These are phyloP conservation scores for Samsoniella hepiali DNA, from an alignment of 2,329 filamentous ascomycete genomes.

Conservation along the genomic window DNA sequence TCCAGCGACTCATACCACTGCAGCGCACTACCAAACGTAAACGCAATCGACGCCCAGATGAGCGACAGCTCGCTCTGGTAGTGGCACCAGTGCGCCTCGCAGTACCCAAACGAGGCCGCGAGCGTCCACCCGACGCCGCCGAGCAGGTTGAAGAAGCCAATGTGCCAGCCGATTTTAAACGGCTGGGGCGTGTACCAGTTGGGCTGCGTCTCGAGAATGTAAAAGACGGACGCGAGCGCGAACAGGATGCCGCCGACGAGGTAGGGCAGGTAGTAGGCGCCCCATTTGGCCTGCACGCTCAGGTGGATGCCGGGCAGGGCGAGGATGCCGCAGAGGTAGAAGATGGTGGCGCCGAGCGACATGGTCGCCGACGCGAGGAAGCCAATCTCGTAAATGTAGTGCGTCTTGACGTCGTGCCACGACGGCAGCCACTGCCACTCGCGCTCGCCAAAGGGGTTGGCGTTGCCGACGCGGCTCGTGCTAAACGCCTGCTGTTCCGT, in stretches of 20 bases:
- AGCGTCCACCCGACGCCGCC: constrained; percentile 60
- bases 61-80: constrained; percentile 41
- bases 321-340: constrained; percentile 62
- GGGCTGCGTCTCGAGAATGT: constrained; percentile 62
- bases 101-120: constrained; percentile 53
- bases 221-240: constrained; percentile 53
- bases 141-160: constrained; percentile 61
- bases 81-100: constrained; percentile 32
- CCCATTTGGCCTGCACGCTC: constrained; percentile 42
- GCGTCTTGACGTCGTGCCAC: constrained; percentile 49
- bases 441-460: constrained; percentile 22
- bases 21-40: constrained; percentile 23
- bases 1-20: constrained; percentile 26
- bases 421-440: constrained; percentile 59
- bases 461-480: not conserved
- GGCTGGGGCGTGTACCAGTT: constrained; percentile 58
- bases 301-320: constrained; percentile 57
- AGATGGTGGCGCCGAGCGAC: constrained; percentile 57
- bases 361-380: constrained; percentile 59
- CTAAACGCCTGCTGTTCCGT: not conserved
- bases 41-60: constrained; percentile 26
- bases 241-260: constrained; percentile 61
- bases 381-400: constrained; percentile 60
- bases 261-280: constrained; percentile 56
- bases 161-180: constrained; percentile 59